Conservation (phyloP, 73 alveolate genomes). For the Paramecium primaurelia region DNA sequence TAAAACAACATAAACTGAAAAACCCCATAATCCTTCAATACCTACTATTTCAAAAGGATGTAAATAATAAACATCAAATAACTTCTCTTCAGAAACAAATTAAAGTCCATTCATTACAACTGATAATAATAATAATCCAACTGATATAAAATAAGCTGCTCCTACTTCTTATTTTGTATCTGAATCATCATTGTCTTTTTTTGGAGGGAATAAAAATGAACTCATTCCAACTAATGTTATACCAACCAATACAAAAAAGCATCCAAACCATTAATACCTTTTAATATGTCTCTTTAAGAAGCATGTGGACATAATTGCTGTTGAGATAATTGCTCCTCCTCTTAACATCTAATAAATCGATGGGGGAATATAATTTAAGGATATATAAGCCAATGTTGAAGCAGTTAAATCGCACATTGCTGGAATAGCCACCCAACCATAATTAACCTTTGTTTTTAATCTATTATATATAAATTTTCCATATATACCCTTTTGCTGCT, state of each 20-base stretch:
- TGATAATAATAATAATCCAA: conserved; percentile 34
- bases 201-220: conserved; percentile 34
- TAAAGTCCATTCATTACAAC: conserved; percentile 47
- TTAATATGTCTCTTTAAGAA: conserved; percentile 79
- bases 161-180: conserved; percentile 10
- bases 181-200: not conserved
- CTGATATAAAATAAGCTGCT: not conserved
- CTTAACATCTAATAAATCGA: conserved; percentile 90
- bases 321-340: conserved; percentile 85
- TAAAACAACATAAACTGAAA: conserved; percentile 64
- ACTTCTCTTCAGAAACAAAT: conserved; percentile 82
- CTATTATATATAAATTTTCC: not conserved
- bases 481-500: conserved; percentile 43
- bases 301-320: conserved; percentile 75
- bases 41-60: conserved; percentile 96
- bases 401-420: conserved; percentile 58
- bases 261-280: conserved; percentile 80
- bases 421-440: conserved; percentile 52
- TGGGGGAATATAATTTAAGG: conserved; percentile 62
- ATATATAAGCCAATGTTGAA: conserved; percentile 44
- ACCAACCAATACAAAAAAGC: conserved; percentile 77
- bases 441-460: conserved; percentile 40
- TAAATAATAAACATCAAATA: conserved; percentile 71
- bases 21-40: conserved; percentile 96
- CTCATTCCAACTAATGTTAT: conserved; percentile 78